phyloP scores from a whole-genome alignment of 2,329 filamentous ascomycete species.

The Arthrobotrys pseudoclavata region DNA sequence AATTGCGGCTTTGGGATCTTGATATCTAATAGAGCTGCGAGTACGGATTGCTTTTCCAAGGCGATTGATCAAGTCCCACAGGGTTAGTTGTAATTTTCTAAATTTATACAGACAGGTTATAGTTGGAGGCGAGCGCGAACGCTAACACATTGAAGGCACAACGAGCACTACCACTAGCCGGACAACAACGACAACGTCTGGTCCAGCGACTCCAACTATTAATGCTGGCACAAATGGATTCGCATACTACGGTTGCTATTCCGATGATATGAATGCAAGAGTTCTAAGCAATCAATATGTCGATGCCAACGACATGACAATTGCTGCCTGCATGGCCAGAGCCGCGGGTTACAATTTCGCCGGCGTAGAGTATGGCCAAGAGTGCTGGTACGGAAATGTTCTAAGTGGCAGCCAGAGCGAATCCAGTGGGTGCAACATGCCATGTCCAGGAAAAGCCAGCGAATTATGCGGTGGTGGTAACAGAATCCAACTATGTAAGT shows the following conservation, averaged over 20 bases:
- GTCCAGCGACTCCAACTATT: conserved; percentile 16
- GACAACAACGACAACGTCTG: conserved; percentile 5
- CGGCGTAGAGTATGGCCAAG: conserved; percentile 65
- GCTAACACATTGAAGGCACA: conserved; percentile 8
- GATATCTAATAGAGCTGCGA: conserved; percentile 22
- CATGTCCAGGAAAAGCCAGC: conserved; percentile 69
- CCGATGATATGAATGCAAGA: conserved; percentile 65
- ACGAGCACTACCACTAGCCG: conserved; percentile 6
- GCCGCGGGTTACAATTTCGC: conserved; percentile 65
- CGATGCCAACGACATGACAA: conserved; percentile 64
- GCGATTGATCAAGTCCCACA: conserved; percentile 23
- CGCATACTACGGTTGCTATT: conserved; percentile 63
- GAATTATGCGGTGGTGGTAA: conserved; percentile 72
- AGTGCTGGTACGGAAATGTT: conserved; percentile 43
- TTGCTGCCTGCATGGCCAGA: conserved; percentile 64
- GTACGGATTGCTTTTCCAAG: conserved; percentile 24
- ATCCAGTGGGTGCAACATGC: conserved; percentile 69
- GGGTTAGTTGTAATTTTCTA: not conserved
- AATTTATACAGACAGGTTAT: not conserved
- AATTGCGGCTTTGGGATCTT: conserved; percentile 43
- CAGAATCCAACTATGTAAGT: conserved; percentile 32
- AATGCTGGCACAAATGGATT: conserved; percentile 29
- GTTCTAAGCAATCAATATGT: conserved; percentile 61
- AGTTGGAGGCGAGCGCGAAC: not conserved
- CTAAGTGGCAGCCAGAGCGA: conserved; percentile 6